Percentiles rank a stretch among this genome's conserved stretches.
phyloP scores from a whole-genome alignment of 2,329 filamentous ascomycete genomes.

The Nemania bipapillata region DNA sequence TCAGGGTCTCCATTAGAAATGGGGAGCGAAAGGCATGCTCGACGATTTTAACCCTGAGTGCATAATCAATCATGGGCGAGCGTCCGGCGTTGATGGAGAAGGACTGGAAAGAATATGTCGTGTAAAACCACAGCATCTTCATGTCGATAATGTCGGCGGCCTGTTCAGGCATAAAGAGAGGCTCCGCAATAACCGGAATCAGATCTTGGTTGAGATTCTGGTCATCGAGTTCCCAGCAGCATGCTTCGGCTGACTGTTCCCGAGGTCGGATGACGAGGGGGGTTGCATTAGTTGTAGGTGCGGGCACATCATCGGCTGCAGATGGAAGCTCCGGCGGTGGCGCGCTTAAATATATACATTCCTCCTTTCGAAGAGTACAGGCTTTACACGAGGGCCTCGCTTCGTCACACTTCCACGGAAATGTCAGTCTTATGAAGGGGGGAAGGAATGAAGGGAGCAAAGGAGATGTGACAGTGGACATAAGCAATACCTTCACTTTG shows the following conservation, averaged over 20 bases:
- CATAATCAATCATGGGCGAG: slow-evolving; percentile 54
- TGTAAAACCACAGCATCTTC: slow-evolving; percentile 67
- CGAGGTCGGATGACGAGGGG: slow-evolving; percentile 19
- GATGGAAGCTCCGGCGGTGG: slow-evolving; percentile 21
- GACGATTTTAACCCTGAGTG: slow-evolving; percentile 61
- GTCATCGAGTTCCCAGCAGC: slow-evolving; percentile 1
- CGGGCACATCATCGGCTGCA: slow-evolving; percentile 5
- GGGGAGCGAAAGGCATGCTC: slow-evolving; percentile 63
- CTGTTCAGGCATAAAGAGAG: slow-evolving; percentile 52
- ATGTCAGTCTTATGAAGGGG: slow-evolving; percentile 24
- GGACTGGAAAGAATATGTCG: slow-evolving; percentile 58
- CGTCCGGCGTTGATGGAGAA: slow-evolving; percentile 57
- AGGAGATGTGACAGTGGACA: neutral
- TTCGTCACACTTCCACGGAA: slow-evolving; percentile 60
- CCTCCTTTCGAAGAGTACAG: slow-evolving; percentile 60
- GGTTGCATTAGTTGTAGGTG: neutral
- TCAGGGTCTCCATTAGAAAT: slow-evolving; percentile 66
- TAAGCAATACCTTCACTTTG: slow-evolving; percentile 57
- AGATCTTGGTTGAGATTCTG: neutral
- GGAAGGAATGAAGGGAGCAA: neutral
- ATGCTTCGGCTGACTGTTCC: slow-evolving; percentile 6
- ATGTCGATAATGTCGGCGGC: slow-evolving; percentile 58
- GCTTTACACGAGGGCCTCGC: slow-evolving; percentile 61
- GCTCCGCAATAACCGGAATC: slow-evolving; percentile 49
- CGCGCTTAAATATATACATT: slow-evolving; percentile 59